Evolutionary conservation across 2,329 filamentous ascomycete genomes (phyloP), one percentile per base, ranked within the genome.

Genomic region (Sclerotinia trifoliorum): DNA sequence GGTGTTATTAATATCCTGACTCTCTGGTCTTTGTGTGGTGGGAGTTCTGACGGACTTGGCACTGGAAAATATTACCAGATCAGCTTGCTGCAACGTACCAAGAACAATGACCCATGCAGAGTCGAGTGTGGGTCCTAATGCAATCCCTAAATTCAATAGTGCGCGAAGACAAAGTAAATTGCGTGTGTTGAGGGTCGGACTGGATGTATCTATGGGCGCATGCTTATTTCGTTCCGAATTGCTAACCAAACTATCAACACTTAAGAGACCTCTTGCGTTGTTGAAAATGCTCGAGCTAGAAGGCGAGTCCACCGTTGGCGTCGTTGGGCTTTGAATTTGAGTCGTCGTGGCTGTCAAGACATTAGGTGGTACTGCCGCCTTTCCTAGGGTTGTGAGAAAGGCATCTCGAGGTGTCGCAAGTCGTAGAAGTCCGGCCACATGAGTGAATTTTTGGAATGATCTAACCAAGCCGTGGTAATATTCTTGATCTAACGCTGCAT

Each of bases 61-160:
- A 67, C 77, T 78, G 19, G 78, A 77, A 60, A 89, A 91, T 35
- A 97, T 84, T 5, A 98, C 89, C 71, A 96, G 88, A 74, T 98
- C 95, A 3, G 94, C 94, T 78, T 97, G 92, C 75, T 97, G 93
- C 10, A 99, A 81, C 0, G 94, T 96, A 75, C 96, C 94, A 1
- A 99, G 84, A 21, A 99, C 84, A 68, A 99, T 98, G 1, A 88
- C 89, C 92, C 96, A 99, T 0, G 94, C 91, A 19, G 85, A 83
- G 48, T 91, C 89, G 0, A 99, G 83, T 0, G 93, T 97, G 3
- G 95, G 93, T 0, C 95, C 95, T 1, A 99, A 81, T 2, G 95
- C 95, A 75, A 98, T 99, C 2, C 95, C 95, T 4, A 99, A 81
- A 74, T 99, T 99, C n/a, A 99, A 81, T 21, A 99, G 83, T 42